Base-by-base conservation (phyloP, 139 green algal genomes). In the Chlamydomonas sp. region DNA sequence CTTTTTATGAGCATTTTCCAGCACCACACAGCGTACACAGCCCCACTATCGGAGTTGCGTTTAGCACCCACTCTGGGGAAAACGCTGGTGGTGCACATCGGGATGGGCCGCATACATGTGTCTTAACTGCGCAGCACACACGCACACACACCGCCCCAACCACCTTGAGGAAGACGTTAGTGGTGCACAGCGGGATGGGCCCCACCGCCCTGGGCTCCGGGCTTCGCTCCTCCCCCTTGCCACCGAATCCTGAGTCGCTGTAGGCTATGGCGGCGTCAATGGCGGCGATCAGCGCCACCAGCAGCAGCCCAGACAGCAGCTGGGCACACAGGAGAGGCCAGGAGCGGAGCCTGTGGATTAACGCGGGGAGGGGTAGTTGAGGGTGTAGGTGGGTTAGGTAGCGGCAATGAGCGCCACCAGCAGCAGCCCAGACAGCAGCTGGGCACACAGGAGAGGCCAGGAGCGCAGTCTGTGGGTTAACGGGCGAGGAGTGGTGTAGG, bases 221-320 rank as follows among this genome's bases (percentile, higher is more conserved):
- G 62, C 63, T 75, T 4, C 17, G 60, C 49, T 82, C 63, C 73
- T 66, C 63, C 17, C 8, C 31, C 63, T 18, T 18, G 74, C 83
- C 83, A 1, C 83, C 83, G 62, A 88, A 88, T 1, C 74, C 63
- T 7, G 63, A 4, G 49, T 66, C 83, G 31, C 63, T 77, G 83
- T 82, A 88, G 5, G 18, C 16, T 3, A 80, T 60, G 15, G 83
- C 83, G 0, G 73, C 74, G 18, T 88, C 83, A 49, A 88, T 71
- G n/a, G 73, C 5, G 73, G 49, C 68, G 18, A 88, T 57, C 57
- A 82, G 8, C 10, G 31, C 83, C 83, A 88, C 83, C 60, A 88
- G 66, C 14, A 20, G 58, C 31, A 88, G 63, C 3, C 62, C 83
- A 31, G 61, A 58, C 3, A 88, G 63, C 71, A 86, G 71, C 82